Conservation (phyloP, 208 protist species). For the Trypanosomatidae sp. region DNA sequence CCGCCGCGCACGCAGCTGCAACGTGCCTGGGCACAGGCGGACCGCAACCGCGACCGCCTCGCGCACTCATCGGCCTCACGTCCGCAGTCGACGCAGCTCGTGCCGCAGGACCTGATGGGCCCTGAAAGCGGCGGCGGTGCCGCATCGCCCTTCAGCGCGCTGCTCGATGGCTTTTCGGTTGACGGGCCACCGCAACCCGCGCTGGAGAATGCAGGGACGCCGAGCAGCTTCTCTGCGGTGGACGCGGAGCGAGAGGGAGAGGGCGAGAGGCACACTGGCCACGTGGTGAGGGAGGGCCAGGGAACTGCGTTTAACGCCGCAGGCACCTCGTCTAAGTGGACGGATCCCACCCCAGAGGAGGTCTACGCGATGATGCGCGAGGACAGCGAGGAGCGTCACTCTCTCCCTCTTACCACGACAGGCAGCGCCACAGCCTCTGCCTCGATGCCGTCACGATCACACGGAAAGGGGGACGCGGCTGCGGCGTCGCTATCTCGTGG, state of each 20-base stretch:
- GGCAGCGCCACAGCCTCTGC: too few relatives aligned
- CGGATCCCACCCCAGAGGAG: constrained; percentile 17
- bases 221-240: too few relatives aligned
- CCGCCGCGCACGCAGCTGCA: constrained; percentile 47
- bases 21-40: constrained; percentile 58
- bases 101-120: constrained; percentile 22
- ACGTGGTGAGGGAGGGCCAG: too few relatives aligned
- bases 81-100: constrained; percentile 24
- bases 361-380: constrained; percentile 16
- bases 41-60: constrained; percentile 38
- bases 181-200: too few relatives aligned
- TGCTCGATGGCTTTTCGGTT: constrained; percentile 12
- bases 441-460: background rate
- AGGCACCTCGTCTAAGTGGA: too few relatives aligned
- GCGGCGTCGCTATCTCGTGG: background rate
- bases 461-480: background rate
- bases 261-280: too few relatives aligned
- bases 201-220: too few relatives aligned
- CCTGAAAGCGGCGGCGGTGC: background rate
- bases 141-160: constrained; percentile 8
- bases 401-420: background rate
- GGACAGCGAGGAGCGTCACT: background rate
- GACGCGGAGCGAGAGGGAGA: too few relatives aligned
- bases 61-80: constrained; percentile 18
- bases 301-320: too few relatives aligned